These are phyloP conservation scores for Diaporthe helianthi DNA, from an alignment of 2,329 filamentous ascomycete species.

Conservation along the genomic window DNA sequence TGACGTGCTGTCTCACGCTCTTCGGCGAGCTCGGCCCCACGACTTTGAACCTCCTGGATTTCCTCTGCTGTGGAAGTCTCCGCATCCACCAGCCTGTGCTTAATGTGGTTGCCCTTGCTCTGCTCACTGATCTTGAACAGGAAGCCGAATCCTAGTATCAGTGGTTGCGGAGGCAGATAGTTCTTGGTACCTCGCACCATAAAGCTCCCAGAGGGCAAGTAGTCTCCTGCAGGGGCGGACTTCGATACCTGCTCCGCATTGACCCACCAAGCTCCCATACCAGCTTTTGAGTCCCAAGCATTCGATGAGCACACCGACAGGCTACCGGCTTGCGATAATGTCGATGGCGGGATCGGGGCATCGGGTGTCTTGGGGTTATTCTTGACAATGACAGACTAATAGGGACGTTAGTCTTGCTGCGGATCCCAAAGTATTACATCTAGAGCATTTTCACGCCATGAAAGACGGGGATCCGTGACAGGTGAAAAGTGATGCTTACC, in stretches of 20 bases:
- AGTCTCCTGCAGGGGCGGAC: conserved; percentile 79
- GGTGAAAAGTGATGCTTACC: too few species aligned
- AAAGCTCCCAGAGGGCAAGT: conserved; percentile 79
- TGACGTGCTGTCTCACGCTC: conserved; percentile 39
- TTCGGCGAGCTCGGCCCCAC: conserved; percentile 15
- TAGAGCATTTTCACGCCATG: too few species aligned
- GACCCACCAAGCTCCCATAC: conserved; percentile 97
- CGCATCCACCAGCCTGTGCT: conserved; percentile 63
- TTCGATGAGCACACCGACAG: conserved; percentile 84
- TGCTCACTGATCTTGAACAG: conserved; percentile 90
- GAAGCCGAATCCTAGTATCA: conserved; percentile 86
- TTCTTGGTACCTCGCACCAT: conserved; percentile 88
- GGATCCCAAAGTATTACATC: too few species aligned
- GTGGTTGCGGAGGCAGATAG: conserved; percentile 83
- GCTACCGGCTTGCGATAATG: conserved; percentile 87
- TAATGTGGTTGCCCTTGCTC: conserved; percentile 81
- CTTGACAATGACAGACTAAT: conserved; percentile 87
- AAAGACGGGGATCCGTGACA: too few species aligned
- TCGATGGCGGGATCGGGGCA: conserved; percentile 89
- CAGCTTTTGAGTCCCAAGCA: conserved; percentile 95
- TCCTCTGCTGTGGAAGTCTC: background rate
- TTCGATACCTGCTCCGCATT: conserved; percentile 90
- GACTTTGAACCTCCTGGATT: background rate
- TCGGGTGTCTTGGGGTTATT: conserved; percentile 80
- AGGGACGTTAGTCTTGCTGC: too few species aligned